Base-by-base conservation (phyloP, 108 stramenopile species). In the Conticribra weissflogii region DNA sequence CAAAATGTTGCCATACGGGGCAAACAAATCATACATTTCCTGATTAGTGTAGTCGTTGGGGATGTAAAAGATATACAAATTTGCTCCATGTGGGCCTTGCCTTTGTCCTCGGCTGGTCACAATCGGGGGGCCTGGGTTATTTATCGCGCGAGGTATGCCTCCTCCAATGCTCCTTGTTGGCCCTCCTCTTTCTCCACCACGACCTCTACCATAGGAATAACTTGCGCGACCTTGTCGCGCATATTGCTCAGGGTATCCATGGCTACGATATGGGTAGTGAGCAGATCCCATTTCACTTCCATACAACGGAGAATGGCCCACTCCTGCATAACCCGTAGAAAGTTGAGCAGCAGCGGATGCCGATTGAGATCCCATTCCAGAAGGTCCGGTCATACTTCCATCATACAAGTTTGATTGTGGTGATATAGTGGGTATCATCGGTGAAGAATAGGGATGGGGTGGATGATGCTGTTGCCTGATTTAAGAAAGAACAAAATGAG, bases 51-150 rank as follows among this genome's bases (percentile, higher is more conserved):
- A 95, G 51, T 94, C 91, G 81, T 97, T 96, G 34, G 98, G 98
- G 73, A 99, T 96, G 75, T 99, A 96, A 71, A 99, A 99, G 41
- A 99, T 89, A 76, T 98, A 99, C 51, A 99, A 70, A 85, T 98
- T 99, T 36, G 96, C 96, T 24, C 97, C 97, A 54, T 89, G 91
- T 2, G 91, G 94, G 45, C 91, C 89, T 54, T 89, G 50, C 18
- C 57, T 32, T 46, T 52, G 54, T 33, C 65, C 64, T 61, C 34
- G 52, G 33, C 75, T 53, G n/a, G n/a, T n/a, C 33, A 63, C 66
- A 22, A 74, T 79, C 5, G 77, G 77, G n/a, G 59, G 72, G 12
- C 76, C 72, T 29, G 79, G 74, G 64, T 52, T 30, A 28, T 19
- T 80, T 9, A 74, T 74, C 54, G 58, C 66, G 14, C 54, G 59